phyloP scores from a whole-genome alignment of 1,284 basidiomycete species.

The Trametes versicolor region DNA sequence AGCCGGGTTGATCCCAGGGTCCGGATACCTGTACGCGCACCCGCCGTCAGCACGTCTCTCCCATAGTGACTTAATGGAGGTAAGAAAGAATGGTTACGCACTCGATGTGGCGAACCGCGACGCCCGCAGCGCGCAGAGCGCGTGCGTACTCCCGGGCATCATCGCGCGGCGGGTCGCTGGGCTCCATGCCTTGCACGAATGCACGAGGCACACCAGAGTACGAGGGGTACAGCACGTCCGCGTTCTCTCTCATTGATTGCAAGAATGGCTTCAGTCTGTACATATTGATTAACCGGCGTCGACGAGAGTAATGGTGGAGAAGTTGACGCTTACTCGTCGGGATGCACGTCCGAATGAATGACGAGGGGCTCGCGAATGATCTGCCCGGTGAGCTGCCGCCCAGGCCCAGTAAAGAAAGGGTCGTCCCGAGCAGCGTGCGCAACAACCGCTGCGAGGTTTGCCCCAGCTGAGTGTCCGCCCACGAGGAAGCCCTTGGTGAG shows the following conservation, averaged over 20 bases:
- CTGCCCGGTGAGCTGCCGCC: slow-evolving; percentile 24
- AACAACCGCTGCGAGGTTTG: slow-evolving; percentile 32
- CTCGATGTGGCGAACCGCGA: slow-evolving; percentile 34
- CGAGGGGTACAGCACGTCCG: slow-evolving; percentile 30
- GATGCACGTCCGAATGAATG: slow-evolving; percentile 22
- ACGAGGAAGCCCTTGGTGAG: slow-evolving; percentile 19
- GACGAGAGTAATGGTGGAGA: not conserved
- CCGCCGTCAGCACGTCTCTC: not conserved
- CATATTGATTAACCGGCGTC: too few species aligned
- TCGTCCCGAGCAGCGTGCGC: slow-evolving; percentile 35
- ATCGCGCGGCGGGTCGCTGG: slow-evolving; percentile 38
- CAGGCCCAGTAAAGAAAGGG: slow-evolving; percentile 26
- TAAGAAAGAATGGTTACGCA: slow-evolving; percentile 15
- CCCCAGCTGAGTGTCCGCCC: slow-evolving; percentile 40
- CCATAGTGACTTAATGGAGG: too few species aligned
- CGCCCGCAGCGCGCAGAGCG: slow-evolving; percentile 34
- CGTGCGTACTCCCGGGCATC: slow-evolving; percentile 40
- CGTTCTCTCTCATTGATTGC: slow-evolving; percentile 36
- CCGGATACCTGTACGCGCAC: slow-evolving; percentile 1
- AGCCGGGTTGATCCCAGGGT: not conserved
- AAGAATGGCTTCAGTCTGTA: slow-evolving; percentile 30
- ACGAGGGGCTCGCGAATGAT: slow-evolving; percentile 21
- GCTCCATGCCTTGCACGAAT: slow-evolving; percentile 36
- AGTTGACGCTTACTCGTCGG: slow-evolving; percentile 24
- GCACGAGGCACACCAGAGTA: slow-evolving; percentile 35